These are phyloP conservation scores for Thuja plicata DNA, from an alignment of 83 land plant species.

Conservation along the genomic window DNA sequence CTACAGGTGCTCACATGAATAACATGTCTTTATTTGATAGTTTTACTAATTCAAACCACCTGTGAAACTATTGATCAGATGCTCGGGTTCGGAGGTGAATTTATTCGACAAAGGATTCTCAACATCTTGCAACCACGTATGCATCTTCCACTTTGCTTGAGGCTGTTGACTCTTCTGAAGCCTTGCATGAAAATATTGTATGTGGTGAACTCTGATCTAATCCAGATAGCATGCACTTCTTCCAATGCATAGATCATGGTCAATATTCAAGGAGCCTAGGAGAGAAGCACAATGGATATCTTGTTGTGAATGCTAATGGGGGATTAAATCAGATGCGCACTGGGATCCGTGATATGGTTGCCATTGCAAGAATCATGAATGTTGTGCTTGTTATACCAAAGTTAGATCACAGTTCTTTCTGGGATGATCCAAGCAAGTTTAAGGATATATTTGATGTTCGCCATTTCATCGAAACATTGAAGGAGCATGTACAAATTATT, in stretches of 20 bases:
- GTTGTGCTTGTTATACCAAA: constrained; percentile 35
- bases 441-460: constrained; percentile 41
- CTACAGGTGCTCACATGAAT: too few relatives aligned
- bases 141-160: neutral
- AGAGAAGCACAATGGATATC: constrained; percentile 18
- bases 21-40: too few relatives aligned
- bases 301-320: constrained; percentile 24
- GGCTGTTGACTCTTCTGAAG: neutral
- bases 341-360: constrained; percentile 54
- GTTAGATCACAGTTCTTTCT: constrained; percentile 44
- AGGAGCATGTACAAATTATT: constrained; percentile 33
- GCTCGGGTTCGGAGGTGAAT: too few relatives aligned
- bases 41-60: too few relatives aligned
- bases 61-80: too few relatives aligned
- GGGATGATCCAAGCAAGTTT: constrained; percentile 47
- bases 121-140: neutral
- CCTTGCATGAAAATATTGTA: neutral
- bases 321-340: constrained; percentile 29
- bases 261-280: neutral
- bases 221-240: constrained; percentile 13
- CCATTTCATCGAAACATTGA: constrained; percentile 32
- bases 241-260: constrained; percentile 11
- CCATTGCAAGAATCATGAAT: constrained; percentile 46
- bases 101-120: constrained; percentile 12
- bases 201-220: constrained; percentile 10